phyloP scores from a whole-genome alignment of 2,329 filamentous ascomycete genomes.

The Botrytis medusae region DNA sequence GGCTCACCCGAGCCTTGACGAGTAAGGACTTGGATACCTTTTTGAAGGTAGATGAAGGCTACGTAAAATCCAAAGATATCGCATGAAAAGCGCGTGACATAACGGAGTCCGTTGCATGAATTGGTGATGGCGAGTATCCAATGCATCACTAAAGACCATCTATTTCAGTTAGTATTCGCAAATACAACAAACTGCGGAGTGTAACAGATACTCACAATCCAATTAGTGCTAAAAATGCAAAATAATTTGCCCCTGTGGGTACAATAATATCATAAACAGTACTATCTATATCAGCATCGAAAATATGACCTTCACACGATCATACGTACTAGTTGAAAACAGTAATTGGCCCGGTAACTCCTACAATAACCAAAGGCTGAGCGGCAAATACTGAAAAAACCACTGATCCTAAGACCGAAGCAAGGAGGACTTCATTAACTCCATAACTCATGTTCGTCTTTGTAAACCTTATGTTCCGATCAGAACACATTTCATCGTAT shows the following conservation, averaged over 20 bases:
- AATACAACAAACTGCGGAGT: neutral
- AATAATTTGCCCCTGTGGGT: conserved; percentile 74
- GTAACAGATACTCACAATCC: conserved; percentile 53
- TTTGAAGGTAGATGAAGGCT: conserved; percentile 87
- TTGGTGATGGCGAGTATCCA: conserved; percentile 83
- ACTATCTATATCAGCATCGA: conserved; percentile 50
- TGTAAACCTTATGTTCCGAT: conserved; percentile 55
- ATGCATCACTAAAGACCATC: conserved; percentile 82
- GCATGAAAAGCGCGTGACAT: conserved; percentile 87
- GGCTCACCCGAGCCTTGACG: conserved; percentile 65
- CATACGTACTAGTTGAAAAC: conserved; percentile 77
- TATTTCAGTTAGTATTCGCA: conserved; percentile 40
- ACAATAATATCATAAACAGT: conserved; percentile 88
- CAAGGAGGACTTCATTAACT: conserved; percentile 86
- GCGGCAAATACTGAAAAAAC: conserved; percentile 79
- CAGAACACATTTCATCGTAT: neutral
- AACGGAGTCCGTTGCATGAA: conserved; percentile 82
- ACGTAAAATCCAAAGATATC: conserved; percentile 96
- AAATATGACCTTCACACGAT: neutral
- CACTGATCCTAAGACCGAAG: conserved; percentile 78
- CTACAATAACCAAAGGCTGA: conserved; percentile 87
- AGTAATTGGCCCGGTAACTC: conserved; percentile 87
- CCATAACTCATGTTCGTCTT: conserved; percentile 83
- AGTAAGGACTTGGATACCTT: conserved; percentile 82
- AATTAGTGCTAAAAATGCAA: conserved; percentile 91